A percentile compares a stretch with the other conserved stretches of the same genome.
Evolutionary conservation across 441 rosid species (phyloP).

Genomic region (Theobroma grandiflorum): DNA sequence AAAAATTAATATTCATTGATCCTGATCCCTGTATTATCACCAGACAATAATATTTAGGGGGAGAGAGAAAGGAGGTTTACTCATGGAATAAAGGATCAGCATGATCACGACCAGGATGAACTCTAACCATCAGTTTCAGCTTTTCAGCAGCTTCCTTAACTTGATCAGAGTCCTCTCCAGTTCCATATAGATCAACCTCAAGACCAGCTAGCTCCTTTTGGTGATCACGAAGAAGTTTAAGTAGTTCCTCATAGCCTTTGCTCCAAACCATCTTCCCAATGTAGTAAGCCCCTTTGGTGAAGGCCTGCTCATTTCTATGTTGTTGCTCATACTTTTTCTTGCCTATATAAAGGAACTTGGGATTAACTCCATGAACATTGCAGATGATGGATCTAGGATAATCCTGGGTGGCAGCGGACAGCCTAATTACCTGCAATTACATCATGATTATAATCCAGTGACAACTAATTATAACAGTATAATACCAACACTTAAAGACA

Average conservation of each 20-base stretch:
- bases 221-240: slow-evolving; percentile 70
- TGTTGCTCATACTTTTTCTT: slow-evolving; percentile 66
- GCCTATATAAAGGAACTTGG: slow-evolving; percentile 91
- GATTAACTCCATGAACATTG: slow-evolving; percentile 97
- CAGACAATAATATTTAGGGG: neutral
- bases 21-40: neutral
- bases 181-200: slow-evolving; percentile 88
- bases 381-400: slow-evolving; percentile 78
- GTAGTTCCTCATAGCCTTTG: slow-evolving; percentile 95
- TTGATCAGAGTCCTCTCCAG: slow-evolving; percentile 85
- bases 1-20: neutral
- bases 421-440: slow-evolving; percentile 79
- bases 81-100: slow-evolving; percentile 85
- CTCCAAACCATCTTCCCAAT: slow-evolving; percentile 98
- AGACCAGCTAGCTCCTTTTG: slow-evolving; percentile 75
- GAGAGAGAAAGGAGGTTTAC: slow-evolving; percentile 55
- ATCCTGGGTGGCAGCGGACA: slow-evolving; percentile 95
- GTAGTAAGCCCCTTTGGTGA: slow-evolving; percentile 78
- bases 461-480: neutral
- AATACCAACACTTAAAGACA: neutral
- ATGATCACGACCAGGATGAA: slow-evolving; percentile 88
- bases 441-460: slow-evolving; percentile 21
- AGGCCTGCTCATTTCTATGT: slow-evolving; percentile 57
- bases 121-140: slow-evolving; percentile 66
- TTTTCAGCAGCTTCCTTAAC: slow-evolving; percentile 69